A percentile compares a stretch with the other conserved stretches of the same genome.
These are phyloP conservation scores for Leccinellum albellum DNA, from an alignment of 768 basidiomycete genomes.

Conservation along the genomic window DNA sequence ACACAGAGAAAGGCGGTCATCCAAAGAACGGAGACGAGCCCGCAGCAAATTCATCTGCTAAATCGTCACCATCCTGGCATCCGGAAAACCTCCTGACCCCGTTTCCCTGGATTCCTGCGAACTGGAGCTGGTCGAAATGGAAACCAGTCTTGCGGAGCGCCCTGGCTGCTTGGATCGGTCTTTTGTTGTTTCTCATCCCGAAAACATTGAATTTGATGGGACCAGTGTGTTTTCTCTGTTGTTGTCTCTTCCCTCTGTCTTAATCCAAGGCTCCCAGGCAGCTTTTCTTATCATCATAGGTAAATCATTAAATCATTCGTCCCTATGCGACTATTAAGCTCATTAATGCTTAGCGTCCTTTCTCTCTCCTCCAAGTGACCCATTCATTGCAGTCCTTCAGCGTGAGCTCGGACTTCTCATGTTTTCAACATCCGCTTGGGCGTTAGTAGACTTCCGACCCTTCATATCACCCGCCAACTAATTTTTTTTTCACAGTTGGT, in stretches of 20 bases:
- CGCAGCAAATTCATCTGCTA: neutral
- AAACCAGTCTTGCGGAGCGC: constrained; percentile 65
- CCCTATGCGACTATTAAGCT: neutral
- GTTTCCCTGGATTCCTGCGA: constrained; percentile 55
- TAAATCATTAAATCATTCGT: constrained; percentile 18
- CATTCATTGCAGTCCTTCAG: constrained; percentile 65
- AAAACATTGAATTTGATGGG: constrained; percentile 48
- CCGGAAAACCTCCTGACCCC: constrained; percentile 24
- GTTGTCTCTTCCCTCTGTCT: neutral
- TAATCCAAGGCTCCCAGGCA: constrained; percentile 39
- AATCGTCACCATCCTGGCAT: neutral
- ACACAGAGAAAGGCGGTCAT: neutral
- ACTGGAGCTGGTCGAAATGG: constrained; percentile 53
- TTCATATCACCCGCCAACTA: neutral
- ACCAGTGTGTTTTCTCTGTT: constrained; percentile 37
- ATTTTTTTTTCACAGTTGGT: constrained; percentile 47
- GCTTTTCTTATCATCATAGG: constrained; percentile 64
- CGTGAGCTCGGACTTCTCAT: constrained; percentile 54
- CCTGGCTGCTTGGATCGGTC: constrained; percentile 56
- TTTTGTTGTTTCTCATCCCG: constrained; percentile 58
- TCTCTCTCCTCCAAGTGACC: constrained; percentile 63
- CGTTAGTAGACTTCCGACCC: constrained; percentile 39
- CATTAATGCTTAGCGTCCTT: constrained; percentile 44
- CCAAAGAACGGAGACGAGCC: neutral
- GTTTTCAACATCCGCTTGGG: constrained; percentile 53